Evolutionary conservation across 345 rosid species (phyloP).

Genomic region (Punica granatum): DNA sequence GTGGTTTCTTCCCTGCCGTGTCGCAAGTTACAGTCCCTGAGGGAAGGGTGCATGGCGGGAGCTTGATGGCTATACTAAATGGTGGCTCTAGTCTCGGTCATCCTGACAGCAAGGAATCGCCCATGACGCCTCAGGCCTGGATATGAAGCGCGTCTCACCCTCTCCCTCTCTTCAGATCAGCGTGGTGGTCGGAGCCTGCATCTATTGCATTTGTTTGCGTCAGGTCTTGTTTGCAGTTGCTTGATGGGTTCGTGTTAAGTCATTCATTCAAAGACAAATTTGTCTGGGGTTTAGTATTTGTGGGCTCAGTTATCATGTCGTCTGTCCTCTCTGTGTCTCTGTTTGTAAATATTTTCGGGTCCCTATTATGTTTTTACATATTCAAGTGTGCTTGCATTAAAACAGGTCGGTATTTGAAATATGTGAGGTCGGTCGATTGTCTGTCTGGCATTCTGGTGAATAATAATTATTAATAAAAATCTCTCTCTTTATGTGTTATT

Average conservation of each 20-base stretch:
- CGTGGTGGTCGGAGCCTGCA: neutral
- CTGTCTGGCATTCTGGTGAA: slow-evolving; percentile 27
- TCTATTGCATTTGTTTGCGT: neutral
- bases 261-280: slow-evolving; percentile 1
- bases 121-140: slow-evolving; percentile 3
- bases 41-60: slow-evolving; percentile 98
- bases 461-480: no score
- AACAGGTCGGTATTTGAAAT: no score
- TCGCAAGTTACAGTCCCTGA: slow-evolving; percentile 47
- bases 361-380: no score
- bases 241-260: neutral
- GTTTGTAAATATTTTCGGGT: no score
- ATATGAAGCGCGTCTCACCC: neutral
- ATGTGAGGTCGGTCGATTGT: no score
- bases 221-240: neutral
- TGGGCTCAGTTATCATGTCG: no score
- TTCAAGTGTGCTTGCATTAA: no score
- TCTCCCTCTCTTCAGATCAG: neutral
- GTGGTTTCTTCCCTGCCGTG: neutral
- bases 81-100: slow-evolving; percentile 36
- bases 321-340: no score
- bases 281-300: neutral
- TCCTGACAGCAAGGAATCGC: slow-evolving; percentile 15
- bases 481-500: no score
- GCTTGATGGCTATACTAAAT: slow-evolving; percentile 68